Evolutionary conservation across 352 stramenopile genomes (phyloP).

Genomic region (Globisporangium paroecandrum): DNA sequence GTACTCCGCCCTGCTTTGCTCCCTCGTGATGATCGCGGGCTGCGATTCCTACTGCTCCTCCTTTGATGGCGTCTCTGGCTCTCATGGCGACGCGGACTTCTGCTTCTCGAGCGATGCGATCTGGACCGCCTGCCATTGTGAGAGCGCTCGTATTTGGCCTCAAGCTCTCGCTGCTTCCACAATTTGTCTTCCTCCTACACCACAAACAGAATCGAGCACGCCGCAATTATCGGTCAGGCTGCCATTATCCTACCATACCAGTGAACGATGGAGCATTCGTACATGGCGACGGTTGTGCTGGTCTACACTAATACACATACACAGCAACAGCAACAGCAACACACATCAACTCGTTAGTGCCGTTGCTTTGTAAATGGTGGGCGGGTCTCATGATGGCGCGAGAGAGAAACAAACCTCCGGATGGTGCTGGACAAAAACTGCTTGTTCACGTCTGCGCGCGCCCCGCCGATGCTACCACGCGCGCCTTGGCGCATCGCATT

Average conservation of each 20-base stretch:
- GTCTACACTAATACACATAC: constrained; percentile 33
- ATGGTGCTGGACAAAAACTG: constrained; percentile 62
- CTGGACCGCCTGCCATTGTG: neutral
- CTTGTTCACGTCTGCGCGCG: constrained; percentile 59
- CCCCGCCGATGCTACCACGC: constrained; percentile 8
- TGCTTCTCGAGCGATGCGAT: constrained; percentile 1
- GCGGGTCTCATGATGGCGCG: neutral
- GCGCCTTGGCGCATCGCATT: constrained; percentile 23
- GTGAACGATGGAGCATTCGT: neutral
- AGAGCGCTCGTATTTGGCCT: constrained; percentile 19
- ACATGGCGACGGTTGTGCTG: constrained; percentile 60
- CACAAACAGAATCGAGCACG: no score
- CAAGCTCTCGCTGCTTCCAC: constrained; percentile 48
- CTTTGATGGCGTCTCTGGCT: constrained; percentile 7
- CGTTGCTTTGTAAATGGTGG: neutral
- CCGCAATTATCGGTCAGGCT: neutral
- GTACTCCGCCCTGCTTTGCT: constrained; percentile 11
- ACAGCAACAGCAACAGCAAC: neutral
- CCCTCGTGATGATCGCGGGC: constrained; percentile 16
- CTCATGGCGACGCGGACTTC: constrained; percentile 5
- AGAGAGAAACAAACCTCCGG: constrained; percentile 31
- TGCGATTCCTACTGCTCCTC: constrained; percentile 23
- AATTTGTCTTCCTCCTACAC: constrained; percentile 51
- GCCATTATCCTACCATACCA: neutral
- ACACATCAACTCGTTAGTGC: neutral